Percentiles rank a stretch among this genome's conserved stretches.
These are phyloP conservation scores for Malbranchea zuffiana DNA, from an alignment of 2,329 filamentous ascomycete genomes.

Conservation along the genomic window DNA sequence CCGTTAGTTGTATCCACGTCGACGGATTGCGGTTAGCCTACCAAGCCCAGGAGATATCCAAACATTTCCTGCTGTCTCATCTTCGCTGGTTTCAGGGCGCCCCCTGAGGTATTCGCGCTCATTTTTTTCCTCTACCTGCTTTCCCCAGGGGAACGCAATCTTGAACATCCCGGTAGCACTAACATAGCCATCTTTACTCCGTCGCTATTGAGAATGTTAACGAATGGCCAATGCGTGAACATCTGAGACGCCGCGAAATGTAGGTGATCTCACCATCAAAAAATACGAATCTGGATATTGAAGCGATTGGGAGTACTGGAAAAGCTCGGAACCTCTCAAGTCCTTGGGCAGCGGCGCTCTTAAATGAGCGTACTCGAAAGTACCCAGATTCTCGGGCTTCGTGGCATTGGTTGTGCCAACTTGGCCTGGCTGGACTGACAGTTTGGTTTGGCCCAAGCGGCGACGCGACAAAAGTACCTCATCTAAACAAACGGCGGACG, in stretches of 20 bases:
- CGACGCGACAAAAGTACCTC: slow-evolving; percentile 68
- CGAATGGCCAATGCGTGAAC: background rate
- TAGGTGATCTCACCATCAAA: slow-evolving; percentile 56
- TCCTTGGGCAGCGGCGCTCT: slow-evolving; percentile 87
- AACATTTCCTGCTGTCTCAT: slow-evolving; percentile 92
- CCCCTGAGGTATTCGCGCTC: slow-evolving; percentile 70
- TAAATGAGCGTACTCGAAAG: slow-evolving; percentile 93
- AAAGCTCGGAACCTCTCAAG: slow-evolving; percentile 78
- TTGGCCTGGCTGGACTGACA: slow-evolving; percentile 69
- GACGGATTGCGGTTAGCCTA: slow-evolving; percentile 21
- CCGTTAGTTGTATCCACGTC: slow-evolving; percentile 13
- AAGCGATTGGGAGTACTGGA: slow-evolving; percentile 56
- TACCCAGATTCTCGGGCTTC: slow-evolving; percentile 62
- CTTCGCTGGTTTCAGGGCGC: slow-evolving; percentile 65
- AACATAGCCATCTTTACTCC: slow-evolving; percentile 55
- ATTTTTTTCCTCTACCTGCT: slow-evolving; percentile 45
- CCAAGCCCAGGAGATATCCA: slow-evolving; percentile 77
- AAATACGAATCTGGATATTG: slow-evolving; percentile 81
- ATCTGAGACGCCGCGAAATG: background rate
- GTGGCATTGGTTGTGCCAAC: slow-evolving; percentile 59
- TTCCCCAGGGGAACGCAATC: slow-evolving; percentile 56
- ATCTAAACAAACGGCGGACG: slow-evolving; percentile 38
- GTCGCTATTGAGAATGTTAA: slow-evolving; percentile 35
- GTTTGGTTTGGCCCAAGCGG: slow-evolving; percentile 82
- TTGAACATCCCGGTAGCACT: slow-evolving; percentile 62